Evolutionary conservation across 2,329 filamentous ascomycete species (phyloP).

Genomic region (Alternaria triticimaculans): DNA sequence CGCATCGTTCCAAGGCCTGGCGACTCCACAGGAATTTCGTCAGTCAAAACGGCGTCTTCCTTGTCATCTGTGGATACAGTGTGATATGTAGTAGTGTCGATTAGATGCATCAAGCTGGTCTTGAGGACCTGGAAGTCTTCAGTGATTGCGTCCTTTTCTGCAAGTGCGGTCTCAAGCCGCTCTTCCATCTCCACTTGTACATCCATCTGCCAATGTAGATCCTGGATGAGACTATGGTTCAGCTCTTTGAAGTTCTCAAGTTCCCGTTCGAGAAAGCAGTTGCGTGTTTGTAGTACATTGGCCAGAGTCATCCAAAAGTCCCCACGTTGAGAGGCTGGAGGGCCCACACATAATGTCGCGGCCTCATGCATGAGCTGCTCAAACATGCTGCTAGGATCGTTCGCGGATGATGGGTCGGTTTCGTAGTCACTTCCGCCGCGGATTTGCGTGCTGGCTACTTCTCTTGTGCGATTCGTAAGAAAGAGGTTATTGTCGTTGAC

Average conservation of each 20-base stretch:
- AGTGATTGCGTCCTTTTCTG: conserved; percentile 3
- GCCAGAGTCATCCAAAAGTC: conserved; percentile 6
- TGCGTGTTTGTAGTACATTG: conserved; percentile 2
- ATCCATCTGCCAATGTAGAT: conserved; percentile 12
- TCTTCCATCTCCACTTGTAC: conserved; percentile 7
- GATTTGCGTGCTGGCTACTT: background rate
- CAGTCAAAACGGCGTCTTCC: background rate
- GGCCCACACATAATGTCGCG: background rate
- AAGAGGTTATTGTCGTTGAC: conserved; percentile 1
- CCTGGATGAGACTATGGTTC: conserved; percentile 2
- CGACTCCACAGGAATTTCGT: too few relatives aligned
- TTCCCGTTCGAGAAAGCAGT: conserved; percentile 11
- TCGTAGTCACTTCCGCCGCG: background rate
- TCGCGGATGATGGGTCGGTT: background rate
- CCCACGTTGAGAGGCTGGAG: background rate
- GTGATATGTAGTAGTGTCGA: background rate
- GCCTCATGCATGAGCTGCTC: conserved; percentile 1
- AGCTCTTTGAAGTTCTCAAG: conserved; percentile 6
- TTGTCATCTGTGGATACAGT: background rate
- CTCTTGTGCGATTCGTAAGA: background rate
- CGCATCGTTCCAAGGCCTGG: background rate
- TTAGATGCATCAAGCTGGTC: background rate
- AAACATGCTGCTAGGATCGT: background rate
- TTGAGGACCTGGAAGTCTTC: background rate
- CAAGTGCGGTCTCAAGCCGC: background rate